phyloP scores from a whole-genome alignment of 441 rosid genomes.

The Populus trichocarpa region DNA sequence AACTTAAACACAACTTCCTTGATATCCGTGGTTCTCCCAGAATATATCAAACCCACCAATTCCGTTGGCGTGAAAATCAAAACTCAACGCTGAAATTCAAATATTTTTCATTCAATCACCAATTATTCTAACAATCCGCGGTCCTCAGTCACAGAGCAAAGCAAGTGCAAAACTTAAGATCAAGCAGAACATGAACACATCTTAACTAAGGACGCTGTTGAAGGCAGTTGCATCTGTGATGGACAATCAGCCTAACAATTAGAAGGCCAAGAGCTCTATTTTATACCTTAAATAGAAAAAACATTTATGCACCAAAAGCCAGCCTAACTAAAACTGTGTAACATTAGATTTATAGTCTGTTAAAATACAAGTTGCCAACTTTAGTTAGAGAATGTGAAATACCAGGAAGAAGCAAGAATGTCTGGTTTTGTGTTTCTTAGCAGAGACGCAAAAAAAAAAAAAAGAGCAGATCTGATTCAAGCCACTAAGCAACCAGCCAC shows the following conservation, averaged over 20 bases:
- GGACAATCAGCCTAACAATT: not conserved
- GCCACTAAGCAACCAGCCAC: slow-evolving; percentile 23
- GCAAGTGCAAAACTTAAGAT: slow-evolving; percentile 13
- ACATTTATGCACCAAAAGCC: not conserved
- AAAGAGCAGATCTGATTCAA: slow-evolving; percentile 49
- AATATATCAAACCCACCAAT: not conserved
- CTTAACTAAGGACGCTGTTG: not conserved
- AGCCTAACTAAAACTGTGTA: not conserved
- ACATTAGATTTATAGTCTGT: not conserved
- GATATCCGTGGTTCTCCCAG: not conserved
- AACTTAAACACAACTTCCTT: slow-evolving; percentile 3
- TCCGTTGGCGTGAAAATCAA: slow-evolving; percentile 1
- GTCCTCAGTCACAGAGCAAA: slow-evolving; percentile 5
- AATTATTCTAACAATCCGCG: slow-evolving; percentile 36
- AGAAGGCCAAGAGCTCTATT: not conserved
- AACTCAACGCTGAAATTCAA: slow-evolving; percentile 5
- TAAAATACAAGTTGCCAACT: not conserved
- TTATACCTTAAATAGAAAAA: not conserved
- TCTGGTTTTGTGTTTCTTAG: slow-evolving; percentile 27
- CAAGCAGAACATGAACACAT: slow-evolving; percentile 14
- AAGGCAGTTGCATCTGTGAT: not conserved
- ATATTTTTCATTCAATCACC: slow-evolving; percentile 8
- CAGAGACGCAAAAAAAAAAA: slow-evolving; percentile 14
- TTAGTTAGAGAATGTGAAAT: slow-evolving; percentile 4
- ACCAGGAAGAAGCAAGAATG: slow-evolving; percentile 39